These are phyloP conservation scores for Nothophytophthora sp. DNA, from an alignment of 352 stramenopile species.

Conservation along the genomic window DNA sequence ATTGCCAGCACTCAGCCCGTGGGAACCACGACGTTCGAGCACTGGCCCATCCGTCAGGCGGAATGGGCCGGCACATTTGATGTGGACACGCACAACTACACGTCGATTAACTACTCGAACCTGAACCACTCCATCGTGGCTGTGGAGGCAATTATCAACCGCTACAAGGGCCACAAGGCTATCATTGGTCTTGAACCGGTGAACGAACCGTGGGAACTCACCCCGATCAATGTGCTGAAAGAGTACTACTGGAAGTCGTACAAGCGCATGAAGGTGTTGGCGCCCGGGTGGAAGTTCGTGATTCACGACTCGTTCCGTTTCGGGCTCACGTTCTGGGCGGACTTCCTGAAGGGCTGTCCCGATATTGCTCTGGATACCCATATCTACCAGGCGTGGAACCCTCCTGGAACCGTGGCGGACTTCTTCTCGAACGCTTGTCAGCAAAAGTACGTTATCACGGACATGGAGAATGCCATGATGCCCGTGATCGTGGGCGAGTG, in stretches of 20 bases:
- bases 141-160: conserved; percentile 90
- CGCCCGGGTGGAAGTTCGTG: conserved; percentile 95
- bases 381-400: conserved; percentile 94
- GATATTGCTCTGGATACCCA: conserved; percentile 96
- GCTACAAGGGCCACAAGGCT: conserved; percentile 88
- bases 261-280: conserved; percentile 91
- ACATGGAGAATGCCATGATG: conserved; percentile 94
- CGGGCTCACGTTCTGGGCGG: conserved; percentile 58
- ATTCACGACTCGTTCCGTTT: conserved; percentile 98
- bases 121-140: conserved; percentile 91
- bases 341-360: conserved; percentile 85
- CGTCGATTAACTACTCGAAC: conserved; percentile 91
- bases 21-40: conserved; percentile 91
- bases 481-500: conserved; percentile 96
- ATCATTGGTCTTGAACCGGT: conserved; percentile 94
- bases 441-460: conserved; percentile 87
- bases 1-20: conserved; percentile 80
- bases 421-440: conserved; percentile 94
- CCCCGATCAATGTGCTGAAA: conserved; percentile 91
- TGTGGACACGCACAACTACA: conserved; percentile 85
- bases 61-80: conserved; percentile 94
- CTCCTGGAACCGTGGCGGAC: conserved; percentile 63
- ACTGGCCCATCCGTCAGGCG: conserved; percentile 92
- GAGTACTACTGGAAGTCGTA: conserved; percentile 98
- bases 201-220: conserved; percentile 97